Percentiles rank a stretch among this genome's conserved stretches.
These are phyloP conservation scores for Saccharomycopsis sp. DNA, from an alignment of 805 yeast species.

Conservation along the genomic window DNA sequence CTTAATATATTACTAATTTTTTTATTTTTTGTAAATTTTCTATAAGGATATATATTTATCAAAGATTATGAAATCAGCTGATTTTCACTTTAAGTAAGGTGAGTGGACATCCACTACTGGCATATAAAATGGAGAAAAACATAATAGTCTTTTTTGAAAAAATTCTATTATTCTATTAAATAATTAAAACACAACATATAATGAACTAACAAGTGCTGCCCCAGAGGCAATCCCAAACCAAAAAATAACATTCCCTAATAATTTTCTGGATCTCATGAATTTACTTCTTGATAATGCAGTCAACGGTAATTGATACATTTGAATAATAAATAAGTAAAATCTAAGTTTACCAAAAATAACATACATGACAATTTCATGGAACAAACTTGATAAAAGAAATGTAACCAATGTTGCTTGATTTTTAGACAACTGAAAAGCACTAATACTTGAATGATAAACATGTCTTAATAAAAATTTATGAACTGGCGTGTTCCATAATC, in stretches of 20 bases:
- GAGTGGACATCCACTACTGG: too few relatives aligned
- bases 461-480: constrained; percentile 84
- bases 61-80: too few relatives aligned
- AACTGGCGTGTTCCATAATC: constrained; percentile 93
- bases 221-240: constrained; percentile 91
- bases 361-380: constrained; percentile 91
- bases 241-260: constrained; percentile 71
- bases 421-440: constrained; percentile 59
- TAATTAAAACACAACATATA: constrained; percentile 67
- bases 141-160: too few relatives aligned
- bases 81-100: too few relatives aligned
- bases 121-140: too few relatives aligned
- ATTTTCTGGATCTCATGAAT: constrained; percentile 42
- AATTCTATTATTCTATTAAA: too few relatives aligned
- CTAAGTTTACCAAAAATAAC: constrained; percentile 71
- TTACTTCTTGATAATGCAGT: constrained; percentile 51
- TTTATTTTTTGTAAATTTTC: too few relatives aligned
- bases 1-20: too few relatives aligned
- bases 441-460: constrained; percentile 84
- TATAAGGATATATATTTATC: too few relatives aligned
- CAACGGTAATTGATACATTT: constrained; percentile 82
- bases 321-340: constrained; percentile 70
- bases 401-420: constrained; percentile 65
- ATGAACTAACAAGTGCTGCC: constrained; percentile 78
- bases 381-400: constrained; percentile 64